These are phyloP conservation scores for Hymenotorrendiella dingleyae DNA, from an alignment of 2,329 filamentous ascomycete species.

Conservation along the genomic window DNA sequence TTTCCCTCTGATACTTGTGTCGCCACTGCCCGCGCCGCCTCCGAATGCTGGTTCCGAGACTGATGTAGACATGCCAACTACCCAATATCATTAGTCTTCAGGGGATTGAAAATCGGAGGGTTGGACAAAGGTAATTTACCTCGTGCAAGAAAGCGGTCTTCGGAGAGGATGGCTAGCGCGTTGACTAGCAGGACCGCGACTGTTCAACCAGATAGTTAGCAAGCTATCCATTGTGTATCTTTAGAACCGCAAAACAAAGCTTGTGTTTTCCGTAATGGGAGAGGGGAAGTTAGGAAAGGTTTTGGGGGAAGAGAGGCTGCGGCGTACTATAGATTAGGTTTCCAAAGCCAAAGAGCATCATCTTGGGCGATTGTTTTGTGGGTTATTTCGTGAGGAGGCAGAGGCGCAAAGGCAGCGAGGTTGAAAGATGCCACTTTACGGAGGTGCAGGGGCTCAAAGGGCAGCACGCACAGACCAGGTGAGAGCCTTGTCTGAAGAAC, in stretches of 20 bases:
- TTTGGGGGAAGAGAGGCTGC: constrained; percentile 2
- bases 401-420: constrained; percentile 4
- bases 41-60: constrained; percentile 73
- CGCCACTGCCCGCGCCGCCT: constrained; percentile 49
- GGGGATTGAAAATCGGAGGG: too few relatives aligned
- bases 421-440: constrained; percentile 13
- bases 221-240: not conserved
- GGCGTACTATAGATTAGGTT: constrained; percentile 68
- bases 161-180: constrained; percentile 85
- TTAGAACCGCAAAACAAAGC: too few relatives aligned
- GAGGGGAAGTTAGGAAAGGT: not conserved
- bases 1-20: constrained; percentile 78
- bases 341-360: constrained; percentile 64
- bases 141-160: constrained; percentile 85
- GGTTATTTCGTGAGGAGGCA: not conserved
- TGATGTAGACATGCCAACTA: constrained; percentile 75
- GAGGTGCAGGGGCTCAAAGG: not conserved
- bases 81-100: too few relatives aligned
- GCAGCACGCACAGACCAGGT: too few relatives aligned
- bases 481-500: constrained; percentile 1
- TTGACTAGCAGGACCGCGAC: constrained; percentile 86
- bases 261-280: not conserved
- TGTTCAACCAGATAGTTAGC: constrained; percentile 31
- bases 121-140: constrained; percentile 51
- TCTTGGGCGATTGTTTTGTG: constrained; percentile 35